Conservation (phyloP, 495 filamentous ascomycete species). For the Penicillium riverlandense region DNA sequence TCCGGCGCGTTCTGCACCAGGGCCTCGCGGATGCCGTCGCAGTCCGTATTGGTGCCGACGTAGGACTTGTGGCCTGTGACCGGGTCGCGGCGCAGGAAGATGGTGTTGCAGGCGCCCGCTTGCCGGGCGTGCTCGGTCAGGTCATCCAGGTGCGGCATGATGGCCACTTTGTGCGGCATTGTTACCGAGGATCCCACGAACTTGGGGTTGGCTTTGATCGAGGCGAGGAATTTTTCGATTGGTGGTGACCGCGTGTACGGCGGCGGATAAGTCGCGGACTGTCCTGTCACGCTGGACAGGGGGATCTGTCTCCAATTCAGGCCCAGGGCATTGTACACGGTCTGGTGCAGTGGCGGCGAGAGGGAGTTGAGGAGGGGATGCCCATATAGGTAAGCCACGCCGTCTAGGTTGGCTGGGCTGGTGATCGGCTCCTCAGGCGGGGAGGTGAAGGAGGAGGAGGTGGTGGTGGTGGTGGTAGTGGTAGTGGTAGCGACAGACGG, state of each 20-base stretch:
- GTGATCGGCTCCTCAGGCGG: constrained; percentile 32
- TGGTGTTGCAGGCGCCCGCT: constrained; percentile 68
- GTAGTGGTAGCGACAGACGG: not conserved
- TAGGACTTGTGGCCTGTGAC: constrained; percentile 33
- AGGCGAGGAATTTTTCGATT: constrained; percentile 43
- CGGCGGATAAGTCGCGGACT: constrained; percentile 27
- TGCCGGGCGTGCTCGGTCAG: constrained; percentile 59
- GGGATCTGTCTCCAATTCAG: constrained; percentile 57
- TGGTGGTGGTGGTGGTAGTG: constrained; percentile 17
- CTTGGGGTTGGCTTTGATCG: constrained; percentile 39
- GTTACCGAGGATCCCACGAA: constrained; percentile 63
- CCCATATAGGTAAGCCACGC: constrained; percentile 41
- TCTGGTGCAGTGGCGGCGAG: constrained; percentile 61
- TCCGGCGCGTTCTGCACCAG: constrained; percentile 52
- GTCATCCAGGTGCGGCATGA: constrained; percentile 60
- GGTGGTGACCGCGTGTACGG: constrained; percentile 31
- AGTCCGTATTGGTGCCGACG: constrained; percentile 71
- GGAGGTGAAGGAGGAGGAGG: constrained; percentile 6
- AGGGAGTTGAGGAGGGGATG: constrained; percentile 60
- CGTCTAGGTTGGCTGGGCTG: constrained; percentile 27
- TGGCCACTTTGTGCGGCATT: constrained; percentile 69
- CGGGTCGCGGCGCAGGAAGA: constrained; percentile 49
- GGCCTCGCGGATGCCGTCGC: constrained; percentile 62
- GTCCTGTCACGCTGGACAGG: constrained; percentile 31
- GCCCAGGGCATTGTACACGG: constrained; percentile 50